Percentiles rank a stretch among this genome's conserved stretches.
These are phyloP conservation scores for Seminavis robusta DNA, from an alignment of 108 stramenopile species.

Conservation along the genomic window DNA sequence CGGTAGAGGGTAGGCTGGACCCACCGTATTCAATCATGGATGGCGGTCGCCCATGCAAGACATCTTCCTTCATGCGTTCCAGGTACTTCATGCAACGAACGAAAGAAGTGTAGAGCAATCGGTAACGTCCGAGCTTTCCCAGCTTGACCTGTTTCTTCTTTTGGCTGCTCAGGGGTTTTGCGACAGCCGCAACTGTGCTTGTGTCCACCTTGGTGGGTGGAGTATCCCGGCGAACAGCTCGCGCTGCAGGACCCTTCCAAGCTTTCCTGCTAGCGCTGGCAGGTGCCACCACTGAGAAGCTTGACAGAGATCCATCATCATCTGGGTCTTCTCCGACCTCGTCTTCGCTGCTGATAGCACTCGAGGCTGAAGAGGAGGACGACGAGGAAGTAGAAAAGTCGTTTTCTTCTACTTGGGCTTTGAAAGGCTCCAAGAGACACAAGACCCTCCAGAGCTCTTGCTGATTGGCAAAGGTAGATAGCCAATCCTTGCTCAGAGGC, in stretches of 20 bases:
- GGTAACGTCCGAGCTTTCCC: constrained; percentile 47
- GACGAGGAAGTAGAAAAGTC: constrained; percentile 10
- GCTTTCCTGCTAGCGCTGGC: not conserved
- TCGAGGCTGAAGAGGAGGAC: constrained; percentile 1
- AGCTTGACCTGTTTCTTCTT: constrained; percentile 4
- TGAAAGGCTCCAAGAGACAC: constrained; percentile 76
- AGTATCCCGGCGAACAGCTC: not conserved
- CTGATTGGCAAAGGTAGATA: constrained; percentile 51
- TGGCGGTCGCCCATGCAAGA: constrained; percentile 48
- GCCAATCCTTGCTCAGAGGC: constrained; percentile 74
- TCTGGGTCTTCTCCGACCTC: constrained; percentile 9
- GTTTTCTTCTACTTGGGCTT: constrained; percentile 55
- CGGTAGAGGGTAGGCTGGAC: not conserved
- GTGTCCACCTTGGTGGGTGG: not conserved
- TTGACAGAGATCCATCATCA: constrained; percentile 9
- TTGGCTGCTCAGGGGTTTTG: not conserved
- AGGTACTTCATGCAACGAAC: constrained; percentile 77
- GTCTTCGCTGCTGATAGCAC: not conserved
- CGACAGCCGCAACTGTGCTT: not conserved
- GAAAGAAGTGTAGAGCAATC: constrained; percentile 75
- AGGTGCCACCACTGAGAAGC: not conserved
- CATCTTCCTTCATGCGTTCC: constrained; percentile 60
- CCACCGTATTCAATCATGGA: constrained; percentile 28
- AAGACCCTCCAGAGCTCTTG: constrained; percentile 79
- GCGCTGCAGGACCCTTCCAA: not conserved